These are phyloP conservation scores for Stygiomarasmius scandens DNA, from an alignment of 1,284 basidiomycete genomes.

Conservation along the genomic window DNA sequence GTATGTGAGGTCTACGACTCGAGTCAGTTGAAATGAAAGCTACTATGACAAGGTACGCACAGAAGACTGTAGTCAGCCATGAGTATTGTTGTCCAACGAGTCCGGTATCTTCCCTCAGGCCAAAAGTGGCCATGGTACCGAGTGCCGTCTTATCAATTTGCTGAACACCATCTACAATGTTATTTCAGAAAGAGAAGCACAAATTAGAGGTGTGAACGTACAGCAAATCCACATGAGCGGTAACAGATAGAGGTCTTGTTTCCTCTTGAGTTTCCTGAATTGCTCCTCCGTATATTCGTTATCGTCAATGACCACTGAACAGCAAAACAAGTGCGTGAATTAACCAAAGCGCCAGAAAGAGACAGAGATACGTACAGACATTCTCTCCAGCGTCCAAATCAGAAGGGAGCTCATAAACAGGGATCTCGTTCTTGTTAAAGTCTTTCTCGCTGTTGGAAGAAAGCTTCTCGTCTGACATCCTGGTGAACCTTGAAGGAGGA, in stretches of 20 bases:
- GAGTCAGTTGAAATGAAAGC: neutral
- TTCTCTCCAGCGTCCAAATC: neutral
- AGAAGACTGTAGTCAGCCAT: conserved; percentile 8
- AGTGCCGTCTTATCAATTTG: conserved; percentile 19
- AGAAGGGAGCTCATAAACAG: neutral
- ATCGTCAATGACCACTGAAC: neutral
- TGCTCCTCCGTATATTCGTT: conserved; percentile 17
- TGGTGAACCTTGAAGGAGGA: neutral
- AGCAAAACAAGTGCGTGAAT: too few relatives aligned
- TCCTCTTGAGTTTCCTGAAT: conserved; percentile 14
- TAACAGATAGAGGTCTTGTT: conserved; percentile 18
- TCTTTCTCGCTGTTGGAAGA: neutral
- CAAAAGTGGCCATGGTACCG: conserved; percentile 19
- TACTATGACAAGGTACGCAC: neutral
- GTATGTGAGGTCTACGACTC: conserved; percentile 8
- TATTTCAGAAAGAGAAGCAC: too few relatives aligned
- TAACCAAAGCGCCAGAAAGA: too few relatives aligned
- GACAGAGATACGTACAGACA: neutral
- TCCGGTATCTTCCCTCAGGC: conserved; percentile 15
- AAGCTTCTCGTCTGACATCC: neutral
- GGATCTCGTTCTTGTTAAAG: neutral
- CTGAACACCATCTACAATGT: conserved; percentile 21
- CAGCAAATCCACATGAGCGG: conserved; percentile 23
- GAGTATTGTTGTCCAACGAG: conserved; percentile 20
- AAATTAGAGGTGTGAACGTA: too few relatives aligned